Conservation (phyloP, 2,329 filamentous ascomycete genomes). For the Emydomyces testavorans region DNA sequence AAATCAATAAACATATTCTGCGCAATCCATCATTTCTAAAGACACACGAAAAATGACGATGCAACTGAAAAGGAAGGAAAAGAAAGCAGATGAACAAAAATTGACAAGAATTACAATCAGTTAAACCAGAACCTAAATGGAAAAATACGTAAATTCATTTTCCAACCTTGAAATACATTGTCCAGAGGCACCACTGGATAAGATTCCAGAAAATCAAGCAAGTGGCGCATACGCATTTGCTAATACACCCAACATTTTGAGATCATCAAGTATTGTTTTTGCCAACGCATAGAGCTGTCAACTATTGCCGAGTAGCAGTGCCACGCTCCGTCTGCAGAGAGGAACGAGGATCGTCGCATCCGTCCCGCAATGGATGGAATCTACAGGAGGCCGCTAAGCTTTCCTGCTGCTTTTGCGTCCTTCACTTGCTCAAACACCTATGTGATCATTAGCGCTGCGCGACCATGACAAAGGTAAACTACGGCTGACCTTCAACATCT, state of each 20-base stretch:
- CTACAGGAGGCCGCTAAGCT: constrained; percentile 37
- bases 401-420: constrained; percentile 64
- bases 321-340: too few relatives aligned
- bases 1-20: too few relatives aligned
- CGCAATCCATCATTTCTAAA: constrained; percentile 10
- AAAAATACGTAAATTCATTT: neutral
- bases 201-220: too few relatives aligned
- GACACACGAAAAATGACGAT: constrained; percentile 12
- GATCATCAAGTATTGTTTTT: neutral
- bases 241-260: too few relatives aligned
- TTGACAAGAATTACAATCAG: constrained; percentile 4
- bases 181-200: neutral
- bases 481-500: constrained; percentile 78
- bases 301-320: too few relatives aligned
- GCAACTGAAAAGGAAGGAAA: neutral
- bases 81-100: neutral
- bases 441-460: neutral
- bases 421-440: constrained; percentile 91
- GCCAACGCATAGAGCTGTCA: too few relatives aligned
- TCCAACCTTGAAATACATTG: neutral
- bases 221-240: too few relatives aligned
- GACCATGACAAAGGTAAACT: neutral
- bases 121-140: neutral
- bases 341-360: too few relatives aligned
- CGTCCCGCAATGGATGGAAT: too few relatives aligned